Evolutionary conservation across 768 basidiomycete species (phyloP).

Genomic region (Clitopilus hobsonii): DNA sequence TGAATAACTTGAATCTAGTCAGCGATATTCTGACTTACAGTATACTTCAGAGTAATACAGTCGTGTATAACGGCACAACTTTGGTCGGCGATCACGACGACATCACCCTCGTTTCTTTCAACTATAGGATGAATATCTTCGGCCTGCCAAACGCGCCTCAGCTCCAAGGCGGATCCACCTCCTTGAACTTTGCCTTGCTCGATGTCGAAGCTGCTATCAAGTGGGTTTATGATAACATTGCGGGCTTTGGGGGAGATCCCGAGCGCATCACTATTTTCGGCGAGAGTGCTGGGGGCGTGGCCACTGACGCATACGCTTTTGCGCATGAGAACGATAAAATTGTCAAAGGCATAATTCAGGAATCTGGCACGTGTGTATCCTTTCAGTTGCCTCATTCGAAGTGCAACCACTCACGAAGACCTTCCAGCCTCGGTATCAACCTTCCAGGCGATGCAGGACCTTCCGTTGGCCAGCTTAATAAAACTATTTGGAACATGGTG

Average conservation of each 20-base stretch:
- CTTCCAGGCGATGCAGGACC: constrained; percentile 3
- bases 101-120: constrained; percentile 30
- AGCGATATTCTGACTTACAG: background rate
- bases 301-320: constrained; percentile 29
- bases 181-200: constrained; percentile 35
- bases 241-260: constrained; percentile 37
- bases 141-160: constrained; percentile 36
- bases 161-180: constrained; percentile 16
- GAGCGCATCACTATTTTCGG: constrained; percentile 31
- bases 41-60: constrained; percentile 22
- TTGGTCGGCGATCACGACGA: constrained; percentile 31
- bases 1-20: background rate
- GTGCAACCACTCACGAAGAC: background rate
- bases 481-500: constrained; percentile 25
- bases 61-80: constrained; percentile 24
- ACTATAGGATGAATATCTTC: constrained; percentile 35
- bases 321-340: constrained; percentile 28
- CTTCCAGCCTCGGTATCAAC: constrained; percentile 4
- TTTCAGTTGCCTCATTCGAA: background rate
- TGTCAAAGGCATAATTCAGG: constrained; percentile 28
- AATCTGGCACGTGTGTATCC: constrained; percentile 28
- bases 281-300: constrained; percentile 30
- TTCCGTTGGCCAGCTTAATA: constrained; percentile 7
- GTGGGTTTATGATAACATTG: constrained; percentile 46
- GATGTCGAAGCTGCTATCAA: constrained; percentile 37